Conservation (phyloP, 108 stramenopile species). For the Skeletonema menzelii region DNA sequence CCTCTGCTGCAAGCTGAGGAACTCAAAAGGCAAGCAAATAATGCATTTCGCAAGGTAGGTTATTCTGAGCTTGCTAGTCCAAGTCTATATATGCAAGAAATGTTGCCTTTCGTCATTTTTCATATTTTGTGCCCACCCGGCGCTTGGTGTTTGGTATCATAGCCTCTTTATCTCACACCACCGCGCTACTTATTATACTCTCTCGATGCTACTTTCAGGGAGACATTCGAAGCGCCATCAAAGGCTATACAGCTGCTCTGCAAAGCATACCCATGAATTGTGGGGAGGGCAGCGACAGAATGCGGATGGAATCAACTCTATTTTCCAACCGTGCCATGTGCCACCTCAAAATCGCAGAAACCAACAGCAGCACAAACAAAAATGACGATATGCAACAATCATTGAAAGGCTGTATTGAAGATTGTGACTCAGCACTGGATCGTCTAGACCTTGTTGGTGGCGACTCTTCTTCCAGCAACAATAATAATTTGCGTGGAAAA, state of each 20-base stretch:
- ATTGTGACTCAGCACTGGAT: slow-evolving; percentile 63
- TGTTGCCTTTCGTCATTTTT: slow-evolving; percentile 12
- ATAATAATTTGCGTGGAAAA: slow-evolving; percentile 54
- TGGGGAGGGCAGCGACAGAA: background rate
- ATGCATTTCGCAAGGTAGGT: slow-evolving; percentile 61
- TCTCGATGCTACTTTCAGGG: slow-evolving; percentile 14
- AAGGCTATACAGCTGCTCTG: slow-evolving; percentile 51
- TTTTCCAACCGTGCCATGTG: slow-evolving; percentile 84
- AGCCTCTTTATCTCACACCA: no score
- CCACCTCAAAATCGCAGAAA: slow-evolving; percentile 44
- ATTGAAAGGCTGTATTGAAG: slow-evolving; percentile 58
- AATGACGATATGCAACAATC: slow-evolving; percentile 10
- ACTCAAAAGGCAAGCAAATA: slow-evolving; percentile 67
- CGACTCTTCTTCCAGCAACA: slow-evolving; percentile 16
- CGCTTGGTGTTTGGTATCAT: no score
- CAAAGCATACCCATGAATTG: slow-evolving; percentile 36
- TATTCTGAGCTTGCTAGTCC: background rate
- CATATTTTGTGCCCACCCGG: background rate
- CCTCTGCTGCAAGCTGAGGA: slow-evolving; percentile 22
- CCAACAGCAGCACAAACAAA: background rate
- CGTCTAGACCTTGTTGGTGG: slow-evolving; percentile 32
- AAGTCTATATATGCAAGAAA: background rate
- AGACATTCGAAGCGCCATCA: slow-evolving; percentile 46
- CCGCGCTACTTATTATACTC: background rate
- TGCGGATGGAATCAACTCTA: slow-evolving; percentile 42